A percentile compares a stretch with the other conserved stretches of the same genome.
Evolutionary conservation across 306 rosid genomes (phyloP).

Genomic region (Prinsepia uniflora): DNA sequence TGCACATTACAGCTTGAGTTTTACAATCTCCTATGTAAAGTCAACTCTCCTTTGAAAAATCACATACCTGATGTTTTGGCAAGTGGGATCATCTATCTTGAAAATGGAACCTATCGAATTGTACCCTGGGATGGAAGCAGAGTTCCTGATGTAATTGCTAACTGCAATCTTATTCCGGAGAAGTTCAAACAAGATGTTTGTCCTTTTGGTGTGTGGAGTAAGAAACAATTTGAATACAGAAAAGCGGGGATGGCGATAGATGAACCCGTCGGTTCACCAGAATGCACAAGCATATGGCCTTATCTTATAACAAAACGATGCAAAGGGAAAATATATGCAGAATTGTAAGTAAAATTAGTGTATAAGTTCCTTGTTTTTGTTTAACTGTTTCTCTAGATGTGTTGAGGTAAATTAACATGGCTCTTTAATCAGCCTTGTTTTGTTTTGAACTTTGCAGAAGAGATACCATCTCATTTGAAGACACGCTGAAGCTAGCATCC

Average conservation of each 20-base stretch:
- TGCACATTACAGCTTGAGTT: constrained; percentile 71
- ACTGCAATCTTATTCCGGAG: constrained; percentile 45
- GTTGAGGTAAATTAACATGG: constrained; percentile 6
- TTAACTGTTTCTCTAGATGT: constrained; percentile 7
- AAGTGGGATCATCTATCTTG: constrained; percentile 70
- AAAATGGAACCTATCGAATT: constrained; percentile 55
- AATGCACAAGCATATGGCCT: constrained; percentile 68
- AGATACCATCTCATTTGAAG: constrained; percentile 60
- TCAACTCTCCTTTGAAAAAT: constrained; percentile 60
- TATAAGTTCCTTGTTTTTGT: constrained; percentile 11
- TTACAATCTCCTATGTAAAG: constrained; percentile 50
- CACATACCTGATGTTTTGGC: constrained; percentile 69
- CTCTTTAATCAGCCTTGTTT: constrained; percentile 22
- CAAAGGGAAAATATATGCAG: constrained; percentile 74
- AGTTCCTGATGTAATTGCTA: constrained; percentile 58
- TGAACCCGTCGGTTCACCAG: constrained; percentile 28
- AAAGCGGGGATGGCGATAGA: constrained; percentile 47
- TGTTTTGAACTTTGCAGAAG: constrained; percentile 54
- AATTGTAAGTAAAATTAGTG: constrained; percentile 54
- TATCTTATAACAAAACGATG: constrained; percentile 73
- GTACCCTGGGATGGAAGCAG: constrained; percentile 81
- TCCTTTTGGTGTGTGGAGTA: constrained; percentile 78
- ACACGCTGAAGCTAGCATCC: constrained; percentile 61
- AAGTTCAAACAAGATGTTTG: constrained; percentile 36
- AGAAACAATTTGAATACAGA: constrained; percentile 57